Conservation (phyloP, 176 grass and related monocot genomes). For the Oryza meridionalis region DNA sequence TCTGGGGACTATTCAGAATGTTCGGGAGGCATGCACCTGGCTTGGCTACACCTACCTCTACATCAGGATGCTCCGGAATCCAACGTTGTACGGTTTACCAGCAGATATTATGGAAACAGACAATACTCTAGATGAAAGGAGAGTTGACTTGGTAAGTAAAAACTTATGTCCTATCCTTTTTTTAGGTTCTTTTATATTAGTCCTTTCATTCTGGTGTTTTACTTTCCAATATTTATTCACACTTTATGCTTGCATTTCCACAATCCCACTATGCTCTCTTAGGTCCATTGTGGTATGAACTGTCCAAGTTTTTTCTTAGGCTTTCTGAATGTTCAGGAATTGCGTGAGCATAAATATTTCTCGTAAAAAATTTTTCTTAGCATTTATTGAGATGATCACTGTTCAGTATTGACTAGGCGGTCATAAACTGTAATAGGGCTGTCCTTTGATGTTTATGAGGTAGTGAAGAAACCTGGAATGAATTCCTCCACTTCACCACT, state of each 20-base stretch:
- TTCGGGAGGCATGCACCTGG: constrained; percentile 86
- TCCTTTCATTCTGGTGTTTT: constrained; percentile 5
- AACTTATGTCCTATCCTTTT: constrained; percentile 8
- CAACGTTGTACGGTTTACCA: constrained; percentile 85
- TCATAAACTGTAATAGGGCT: too few species aligned
- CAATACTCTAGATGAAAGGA: constrained; percentile 82
- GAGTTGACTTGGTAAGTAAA: constrained; percentile 84
- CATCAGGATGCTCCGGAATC: constrained; percentile 86
- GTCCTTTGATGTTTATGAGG: too few species aligned
- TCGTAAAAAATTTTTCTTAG: too few species aligned
- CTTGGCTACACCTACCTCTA: constrained; percentile 92
- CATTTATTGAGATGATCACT: too few species aligned
- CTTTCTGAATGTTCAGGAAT: neutral
- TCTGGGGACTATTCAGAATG: constrained; percentile 89
- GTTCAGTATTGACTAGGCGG: too few species aligned
- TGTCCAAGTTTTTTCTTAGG: neutral
- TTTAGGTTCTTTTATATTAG: neutral
- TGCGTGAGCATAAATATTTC: too few species aligned
- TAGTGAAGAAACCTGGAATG: too few species aligned
- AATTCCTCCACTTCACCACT: too few species aligned
- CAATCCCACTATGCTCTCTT: neutral
- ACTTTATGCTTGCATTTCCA: constrained; percentile 21
- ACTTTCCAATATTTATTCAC: constrained; percentile 16
- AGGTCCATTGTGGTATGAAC: neutral
- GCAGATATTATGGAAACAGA: constrained; percentile 77